phyloP scores from a whole-genome alignment of 805 yeast species.

The Lipomyces spencermartinsiae region DNA sequence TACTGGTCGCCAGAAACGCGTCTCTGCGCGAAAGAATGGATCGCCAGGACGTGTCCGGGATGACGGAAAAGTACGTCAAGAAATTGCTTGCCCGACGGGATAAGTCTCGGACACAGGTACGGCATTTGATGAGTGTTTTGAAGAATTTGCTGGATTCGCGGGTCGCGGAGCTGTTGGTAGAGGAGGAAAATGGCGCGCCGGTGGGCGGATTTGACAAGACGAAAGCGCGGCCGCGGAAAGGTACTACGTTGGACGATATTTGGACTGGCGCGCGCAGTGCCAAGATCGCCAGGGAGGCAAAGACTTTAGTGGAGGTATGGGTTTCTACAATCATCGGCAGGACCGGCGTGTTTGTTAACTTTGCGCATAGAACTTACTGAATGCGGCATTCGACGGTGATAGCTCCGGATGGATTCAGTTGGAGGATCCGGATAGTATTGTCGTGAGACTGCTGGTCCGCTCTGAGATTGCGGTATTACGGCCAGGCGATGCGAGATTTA shows the following conservation, averaged over 20 bases:
- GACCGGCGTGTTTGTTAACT: neutral
- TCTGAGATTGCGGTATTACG: conserved; percentile 19
- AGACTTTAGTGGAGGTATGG: conserved; percentile 21
- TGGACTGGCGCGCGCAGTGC: conserved; percentile 21
- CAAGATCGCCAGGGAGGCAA: conserved; percentile 17
- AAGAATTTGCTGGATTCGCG: conserved; percentile 17
- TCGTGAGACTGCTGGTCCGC: conserved; percentile 25
- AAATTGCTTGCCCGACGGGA: conserved; percentile 7
- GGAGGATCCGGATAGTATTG: conserved; percentile 23
- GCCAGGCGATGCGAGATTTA: conserved; percentile 23
- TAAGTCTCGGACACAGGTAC: conserved; percentile 4
- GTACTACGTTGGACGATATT: conserved; percentile 14
- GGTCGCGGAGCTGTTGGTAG: conserved; percentile 21
- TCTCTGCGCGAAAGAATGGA: neutral
- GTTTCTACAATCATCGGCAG: neutral
- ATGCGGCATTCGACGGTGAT: conserved; percentile 18
- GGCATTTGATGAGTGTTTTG: conserved; percentile 16
- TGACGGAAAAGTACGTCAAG: conserved; percentile 7
- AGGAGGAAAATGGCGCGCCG: conserved; percentile 32
- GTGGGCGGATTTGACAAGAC: conserved; percentile 28
- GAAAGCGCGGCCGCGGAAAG: neutral
- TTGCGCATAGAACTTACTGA: conserved; percentile 20
- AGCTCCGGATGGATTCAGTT: conserved; percentile 17
- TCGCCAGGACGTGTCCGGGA: neutral
- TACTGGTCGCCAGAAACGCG: conserved; percentile 12